These are phyloP conservation scores for Trichoderma sp. DNA, from an alignment of 2,329 filamentous ascomycete species.

Conservation along the genomic window DNA sequence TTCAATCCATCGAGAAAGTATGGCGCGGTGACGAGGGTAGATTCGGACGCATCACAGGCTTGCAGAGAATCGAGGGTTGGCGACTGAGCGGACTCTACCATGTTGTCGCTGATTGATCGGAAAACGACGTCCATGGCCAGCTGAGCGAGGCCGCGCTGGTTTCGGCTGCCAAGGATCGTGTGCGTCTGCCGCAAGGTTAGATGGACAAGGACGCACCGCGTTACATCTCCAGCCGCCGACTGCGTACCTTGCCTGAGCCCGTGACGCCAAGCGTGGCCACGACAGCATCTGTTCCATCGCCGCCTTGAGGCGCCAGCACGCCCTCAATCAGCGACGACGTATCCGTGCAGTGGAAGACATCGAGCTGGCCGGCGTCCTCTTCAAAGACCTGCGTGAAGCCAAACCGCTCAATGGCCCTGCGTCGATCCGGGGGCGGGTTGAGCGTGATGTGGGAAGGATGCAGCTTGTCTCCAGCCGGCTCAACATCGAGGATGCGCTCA, in stretches of 20 bases:
- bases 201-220: background rate
- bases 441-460: constrained; percentile 68
- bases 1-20: constrained; percentile 78
- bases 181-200: constrained; percentile 63
- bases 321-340: constrained; percentile 74
- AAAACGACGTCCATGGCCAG: constrained; percentile 88
- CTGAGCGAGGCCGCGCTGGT: constrained; percentile 85
- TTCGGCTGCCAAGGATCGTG: constrained; percentile 86
- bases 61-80: constrained; percentile 70
- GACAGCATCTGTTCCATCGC: constrained; percentile 81
- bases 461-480: constrained; percentile 47
- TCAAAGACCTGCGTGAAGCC: constrained; percentile 92
- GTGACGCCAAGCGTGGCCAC: constrained; percentile 91
- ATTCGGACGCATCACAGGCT: constrained; percentile 76
- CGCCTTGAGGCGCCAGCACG: constrained; percentile 68
- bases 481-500: constrained; percentile 78
- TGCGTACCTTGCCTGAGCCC: constrained; percentile 83
- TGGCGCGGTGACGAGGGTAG: constrained; percentile 68
- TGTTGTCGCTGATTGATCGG: constrained; percentile 69
- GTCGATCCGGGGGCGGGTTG: constrained; percentile 79
- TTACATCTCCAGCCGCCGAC: background rate
- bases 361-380: constrained; percentile 77
- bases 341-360: constrained; percentile 78
- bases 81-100: constrained; percentile 61
- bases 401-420: constrained; percentile 88